Evolutionary conservation across 1,284 basidiomycete species (phyloP).

Genomic region (Marasmius fiardii): DNA sequence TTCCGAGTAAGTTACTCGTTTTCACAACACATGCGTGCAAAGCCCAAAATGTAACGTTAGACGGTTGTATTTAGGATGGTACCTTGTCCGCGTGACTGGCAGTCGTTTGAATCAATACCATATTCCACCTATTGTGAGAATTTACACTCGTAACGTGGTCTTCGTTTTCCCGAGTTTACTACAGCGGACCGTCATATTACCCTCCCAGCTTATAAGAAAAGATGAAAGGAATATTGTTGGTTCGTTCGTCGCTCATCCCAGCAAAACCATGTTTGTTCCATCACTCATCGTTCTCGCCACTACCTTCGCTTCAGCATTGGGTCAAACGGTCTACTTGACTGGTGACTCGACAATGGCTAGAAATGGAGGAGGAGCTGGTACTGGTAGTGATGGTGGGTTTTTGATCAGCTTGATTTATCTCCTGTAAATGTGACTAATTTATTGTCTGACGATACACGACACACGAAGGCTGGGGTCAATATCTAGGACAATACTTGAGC

Average conservation of each 20-base stretch:
- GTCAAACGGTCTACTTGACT: slow-evolving; percentile 7
- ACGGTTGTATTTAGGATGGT: slow-evolving; percentile 4
- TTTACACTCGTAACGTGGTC: no score
- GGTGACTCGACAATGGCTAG: slow-evolving; percentile 29
- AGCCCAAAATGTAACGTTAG: neutral
- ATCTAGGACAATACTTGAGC: slow-evolving; percentile 36
- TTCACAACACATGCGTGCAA: slow-evolving; percentile 1
- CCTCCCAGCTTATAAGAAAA: no score
- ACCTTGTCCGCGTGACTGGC: no score
- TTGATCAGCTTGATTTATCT: slow-evolving; percentile 6
- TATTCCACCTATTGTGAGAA: no score
- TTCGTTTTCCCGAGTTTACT: no score
- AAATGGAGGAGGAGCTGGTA: slow-evolving; percentile 29
- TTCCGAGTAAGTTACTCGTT: slow-evolving; percentile 20
- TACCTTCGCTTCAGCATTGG: neutral
- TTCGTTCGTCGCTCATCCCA: no score
- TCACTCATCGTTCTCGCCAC: neutral
- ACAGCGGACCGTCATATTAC: no score
- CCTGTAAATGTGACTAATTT: no score
- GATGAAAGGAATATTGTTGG: no score
- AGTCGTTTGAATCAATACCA: no score
- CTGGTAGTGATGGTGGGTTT: slow-evolving; percentile 6
- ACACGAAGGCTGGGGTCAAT: slow-evolving; percentile 43
- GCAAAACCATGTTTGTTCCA: neutral
- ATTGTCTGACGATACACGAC: no score